Evolutionary conservation across 2,329 filamentous ascomycete genomes (phyloP), one percentile per base, ranked within the genome.

Genomic region (Alternaria conjuncta): DNA sequence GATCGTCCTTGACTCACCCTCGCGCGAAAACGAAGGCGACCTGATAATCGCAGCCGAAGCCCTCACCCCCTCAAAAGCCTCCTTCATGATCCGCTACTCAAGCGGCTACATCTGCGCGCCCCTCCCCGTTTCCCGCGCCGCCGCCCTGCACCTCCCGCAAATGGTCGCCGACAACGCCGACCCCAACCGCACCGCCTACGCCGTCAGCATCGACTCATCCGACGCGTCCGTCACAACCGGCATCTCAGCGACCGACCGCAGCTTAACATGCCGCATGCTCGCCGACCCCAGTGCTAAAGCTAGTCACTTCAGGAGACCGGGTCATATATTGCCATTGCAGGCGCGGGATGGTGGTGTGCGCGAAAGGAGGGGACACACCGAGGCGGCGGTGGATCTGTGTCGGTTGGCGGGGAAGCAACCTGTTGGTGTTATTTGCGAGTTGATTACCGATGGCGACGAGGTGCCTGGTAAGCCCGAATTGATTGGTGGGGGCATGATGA

Each of bases 21-120:
- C 90, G 66, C 94, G 96, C 81, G 96, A 99, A 82, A 99, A 99
- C 81, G 96, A 99, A 86, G 96, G 94, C 81, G 96, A 99, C 83
- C 88, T 99, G 53, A 97, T 98, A 81, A 96, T 98, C 77, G 93
- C 96, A 70, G 95, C 94, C 66, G 85, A 93, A 71, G 87, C 91
- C 75, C 84, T 97, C 68, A 97, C 95, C 9, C 86, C 94, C 23
- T 87, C 92, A 69, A 95, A 98, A 83, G 96, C 97, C 90, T 93
- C 94, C 74, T 99, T 97, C 85, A 90, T 99, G 87, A 88, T 99
- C 80, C 93, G 94, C 75, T 89, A 97, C 85, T 92, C 92, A 47
- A 88, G 93, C 4, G 96, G 96, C 78, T 89, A 95, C 77, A 90
- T 99, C 83, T 98, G 96, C 88, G 92, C 92, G 0, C 95, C 96